A percentile compares a stretch with the other conserved stretches of the same genome.
phyloP scores from a whole-genome alignment of 2,329 filamentous ascomycete genomes.

The Aspergillus sp. region DNA sequence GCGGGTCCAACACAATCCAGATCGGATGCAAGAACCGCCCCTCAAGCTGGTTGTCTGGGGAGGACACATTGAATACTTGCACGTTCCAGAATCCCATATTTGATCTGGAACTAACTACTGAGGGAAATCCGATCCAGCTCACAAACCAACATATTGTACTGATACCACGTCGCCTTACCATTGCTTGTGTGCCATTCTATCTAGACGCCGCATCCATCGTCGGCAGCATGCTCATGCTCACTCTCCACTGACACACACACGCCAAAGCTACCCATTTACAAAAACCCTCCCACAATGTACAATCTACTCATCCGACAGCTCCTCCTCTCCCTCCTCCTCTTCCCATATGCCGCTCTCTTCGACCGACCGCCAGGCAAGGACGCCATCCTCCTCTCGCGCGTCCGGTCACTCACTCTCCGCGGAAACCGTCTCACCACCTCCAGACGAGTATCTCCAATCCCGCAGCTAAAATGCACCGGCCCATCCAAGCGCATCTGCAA shows the following conservation, averaged over 20 bases:
- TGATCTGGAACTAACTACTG: too few species aligned
- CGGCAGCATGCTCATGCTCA: not conserved
- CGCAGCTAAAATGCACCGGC: constrained; percentile 77
- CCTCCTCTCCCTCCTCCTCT: constrained; percentile 24
- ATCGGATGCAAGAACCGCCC: not conserved
- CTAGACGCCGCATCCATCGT: not conserved
- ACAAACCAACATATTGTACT: not conserved
- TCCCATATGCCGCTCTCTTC: constrained; percentile 17
- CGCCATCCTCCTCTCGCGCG: constrained; percentile 63
- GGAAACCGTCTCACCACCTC: constrained; percentile 68
- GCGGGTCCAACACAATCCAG: too few species aligned
- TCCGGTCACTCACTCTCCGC: constrained; percentile 77
- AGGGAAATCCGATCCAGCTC: not conserved
- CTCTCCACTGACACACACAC: not conserved
- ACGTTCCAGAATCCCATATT: not conserved
- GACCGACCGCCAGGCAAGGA: constrained; percentile 40
- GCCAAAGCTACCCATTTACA: not conserved
- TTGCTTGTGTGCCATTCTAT: not conserved
- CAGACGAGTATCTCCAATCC: constrained; percentile 73
- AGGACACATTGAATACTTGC: constrained; percentile 2
- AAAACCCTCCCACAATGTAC: constrained; percentile 22
- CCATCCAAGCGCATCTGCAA: constrained; percentile 61
- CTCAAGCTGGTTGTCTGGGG: not conserved
- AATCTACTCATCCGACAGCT: constrained; percentile 15
- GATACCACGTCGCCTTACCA: not conserved